These are phyloP conservation scores for Pugionium cornutum DNA, from an alignment of 345 rosid genomes.

Conservation along the genomic window DNA sequence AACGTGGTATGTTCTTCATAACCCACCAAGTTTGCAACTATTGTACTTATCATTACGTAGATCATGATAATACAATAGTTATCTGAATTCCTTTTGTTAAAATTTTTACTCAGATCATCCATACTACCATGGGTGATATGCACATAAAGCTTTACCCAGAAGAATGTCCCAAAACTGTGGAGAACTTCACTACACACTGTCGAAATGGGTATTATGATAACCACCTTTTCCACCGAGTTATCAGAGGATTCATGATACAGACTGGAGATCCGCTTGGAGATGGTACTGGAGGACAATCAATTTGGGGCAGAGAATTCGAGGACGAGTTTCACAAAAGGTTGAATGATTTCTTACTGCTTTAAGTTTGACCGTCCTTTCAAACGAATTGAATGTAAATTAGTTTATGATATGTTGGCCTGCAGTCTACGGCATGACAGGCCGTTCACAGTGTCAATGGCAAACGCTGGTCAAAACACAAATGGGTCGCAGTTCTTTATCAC, in stretches of 20 bases:
- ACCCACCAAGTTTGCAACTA: not conserved
- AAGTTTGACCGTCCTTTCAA: not conserved
- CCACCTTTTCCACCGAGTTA: conserved; percentile 91
- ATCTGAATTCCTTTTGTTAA: not conserved
- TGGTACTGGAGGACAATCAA: conserved; percentile 99
- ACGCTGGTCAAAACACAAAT: conserved; percentile 87
- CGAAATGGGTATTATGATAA: conserved; percentile 94
- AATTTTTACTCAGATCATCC: conserved; percentile 55
- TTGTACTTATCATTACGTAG: not conserved
- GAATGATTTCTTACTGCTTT: conserved; percentile 9
- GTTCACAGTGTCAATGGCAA: conserved; percentile 92
- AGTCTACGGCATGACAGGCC: conserved; percentile 95
- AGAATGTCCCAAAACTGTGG: conserved; percentile 99
- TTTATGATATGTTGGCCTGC: conserved; percentile 36
- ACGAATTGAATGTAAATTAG: not conserved
- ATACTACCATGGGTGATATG: conserved; percentile 93
- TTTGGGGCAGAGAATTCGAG: conserved; percentile 99
- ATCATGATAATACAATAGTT: not conserved
- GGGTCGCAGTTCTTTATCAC: conserved; percentile 96
- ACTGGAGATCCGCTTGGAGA: conserved; percentile 99
- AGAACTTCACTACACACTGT: conserved; percentile 96
- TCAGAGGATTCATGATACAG: conserved; percentile 97
- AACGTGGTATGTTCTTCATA: conserved; percentile 64
- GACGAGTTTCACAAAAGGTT: conserved; percentile 99
- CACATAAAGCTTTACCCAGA: conserved; percentile 94